Evolutionary conservation across 768 basidiomycete species (phyloP).

Genomic region (Podaxis carcinomalis): DNA sequence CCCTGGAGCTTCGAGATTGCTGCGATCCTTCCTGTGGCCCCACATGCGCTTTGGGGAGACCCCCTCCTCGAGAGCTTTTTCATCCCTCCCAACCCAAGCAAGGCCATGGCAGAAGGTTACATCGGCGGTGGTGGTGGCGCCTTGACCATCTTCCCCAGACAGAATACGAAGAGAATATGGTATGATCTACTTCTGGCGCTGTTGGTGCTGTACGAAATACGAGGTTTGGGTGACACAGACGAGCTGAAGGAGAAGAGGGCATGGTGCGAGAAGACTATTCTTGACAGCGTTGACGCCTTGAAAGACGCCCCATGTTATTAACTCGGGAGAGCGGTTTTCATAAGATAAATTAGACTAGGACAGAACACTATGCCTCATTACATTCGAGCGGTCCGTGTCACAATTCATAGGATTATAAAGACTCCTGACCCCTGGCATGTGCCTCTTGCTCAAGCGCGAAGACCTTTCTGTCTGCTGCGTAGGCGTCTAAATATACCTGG

Average conservation of each 20-base stretch:
- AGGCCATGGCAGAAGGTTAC: conserved; percentile 61
- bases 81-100: conserved; percentile 26
- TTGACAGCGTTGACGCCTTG: conserved; percentile 33
- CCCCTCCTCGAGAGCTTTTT: conserved; percentile 70
- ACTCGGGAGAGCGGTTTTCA: not conserved
- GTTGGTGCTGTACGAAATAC: conserved; percentile 40
- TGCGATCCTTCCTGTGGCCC: conserved; percentile 45
- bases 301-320: conserved; percentile 50
- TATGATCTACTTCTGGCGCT: conserved; percentile 66
- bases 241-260: conserved; percentile 20
- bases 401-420: not conserved
- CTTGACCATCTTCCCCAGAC: conserved; percentile 54
- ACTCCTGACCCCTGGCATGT: not conserved
- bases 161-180: conserved; percentile 75
- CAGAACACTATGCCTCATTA: not conserved
- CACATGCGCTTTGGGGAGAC: conserved; percentile 71
- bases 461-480: not conserved
- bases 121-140: conserved; percentile 40
- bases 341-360: not conserved
- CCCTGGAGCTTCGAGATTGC: conserved; percentile 22
- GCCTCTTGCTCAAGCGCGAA: not conserved
- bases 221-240: conserved; percentile 5
- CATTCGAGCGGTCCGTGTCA: not conserved
- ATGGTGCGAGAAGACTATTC: conserved; percentile 41
- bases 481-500: not conserved